Base-by-base conservation (phyloP, 805 yeast species). In the Nakazawaea molendinolei region DNA sequence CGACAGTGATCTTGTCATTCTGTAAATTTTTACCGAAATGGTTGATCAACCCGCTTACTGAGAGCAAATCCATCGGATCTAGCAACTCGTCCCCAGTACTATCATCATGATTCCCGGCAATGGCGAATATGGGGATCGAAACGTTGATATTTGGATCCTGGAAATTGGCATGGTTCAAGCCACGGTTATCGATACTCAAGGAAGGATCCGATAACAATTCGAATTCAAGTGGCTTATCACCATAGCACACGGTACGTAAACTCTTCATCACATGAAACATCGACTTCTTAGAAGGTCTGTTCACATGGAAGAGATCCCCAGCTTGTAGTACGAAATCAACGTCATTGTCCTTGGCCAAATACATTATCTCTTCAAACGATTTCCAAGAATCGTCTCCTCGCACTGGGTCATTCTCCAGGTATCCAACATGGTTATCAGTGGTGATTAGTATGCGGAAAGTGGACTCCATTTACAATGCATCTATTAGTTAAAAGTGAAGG, bases 361-460 rank as follows among this genome's bases (percentile, higher is more conserved):
- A 56, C 71, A 86, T 72, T 41, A 86, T 76, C 56, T 92, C 98
- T 37, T 83, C 76, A 49, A 92, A 90, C 0, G 95, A 84, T 39
- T 60, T 69, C 84, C 95, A 84, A 0, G 94, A 74, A 51, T 92
- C 98, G 48, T 83, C 82, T 1, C 96, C 95, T 13, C 94, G 69
- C 4, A 90, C 77, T 1, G 95, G 89, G 54, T 92, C 97, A 25
- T 72, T 73, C 53, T 92, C 98, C 41, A 77, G 76, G 54, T 79
- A 89, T 1, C 98, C 98, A 14, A 92, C 95, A 64, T 92, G 98
- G 53, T 92, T 92, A 52, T 92, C 98, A 1, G 97, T 87, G 3
- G 98, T 86, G 22, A 92, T 59, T 22, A 92, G 71, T 14, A 92
- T 72, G 17, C 84, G 63, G 13, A 89, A 74, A 0, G 95, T 86